Evolutionary conservation across 1,284 basidiomycete species (phyloP), one percentile per base, ranked within the genome.

Genomic region (Lentinus polychrous): DNA sequence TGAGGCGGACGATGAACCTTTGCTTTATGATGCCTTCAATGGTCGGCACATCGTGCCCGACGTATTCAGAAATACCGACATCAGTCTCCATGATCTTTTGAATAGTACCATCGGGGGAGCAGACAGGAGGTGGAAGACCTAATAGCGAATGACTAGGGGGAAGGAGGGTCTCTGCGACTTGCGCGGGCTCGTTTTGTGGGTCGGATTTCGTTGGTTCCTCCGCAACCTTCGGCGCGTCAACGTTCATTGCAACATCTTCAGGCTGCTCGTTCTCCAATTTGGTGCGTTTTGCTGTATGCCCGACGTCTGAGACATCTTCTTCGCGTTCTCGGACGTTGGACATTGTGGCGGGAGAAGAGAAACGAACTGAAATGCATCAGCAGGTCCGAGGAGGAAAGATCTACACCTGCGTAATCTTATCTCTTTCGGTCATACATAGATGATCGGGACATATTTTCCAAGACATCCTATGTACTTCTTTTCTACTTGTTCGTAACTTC

Each of bases 1-100:
- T 50, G 47, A 43, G 42, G 36, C 34, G 39, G 20, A 20, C 6
- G n/a, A 12, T 18, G 20, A 20, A 92, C 93, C 93, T 76, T 68
- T 96, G 93, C 68, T 97, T 97, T 65, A 97, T 95, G 60, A 96
- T 94, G 7, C 91, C 94, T 43, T 85, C 75, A 53, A 96, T 84
- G 55, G 78, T 77, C 3, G 83, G 75, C n/a, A 85, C 75, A 50
- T 78, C 76, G 18, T 74, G 72, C 10, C 82, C 81, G 53, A 92
- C 79, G 66, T 94, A 96, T 59, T 91, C 87, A 7, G 88, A 88
- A 49, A 97, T 94, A 1, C 94, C 94, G 43, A 95, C 94, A 60
- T 95, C 86, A 6, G 75, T 73, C 65, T 97, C 92, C 48, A 81
- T 69, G 33, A 91, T 78, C 56, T 79, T 79, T 49, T 67, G 62